A percentile compares a stretch with the other conserved stretches of the same genome.
phyloP scores from a whole-genome alignment of 805 yeast species.

The Sporopachydermia quercuum region DNA sequence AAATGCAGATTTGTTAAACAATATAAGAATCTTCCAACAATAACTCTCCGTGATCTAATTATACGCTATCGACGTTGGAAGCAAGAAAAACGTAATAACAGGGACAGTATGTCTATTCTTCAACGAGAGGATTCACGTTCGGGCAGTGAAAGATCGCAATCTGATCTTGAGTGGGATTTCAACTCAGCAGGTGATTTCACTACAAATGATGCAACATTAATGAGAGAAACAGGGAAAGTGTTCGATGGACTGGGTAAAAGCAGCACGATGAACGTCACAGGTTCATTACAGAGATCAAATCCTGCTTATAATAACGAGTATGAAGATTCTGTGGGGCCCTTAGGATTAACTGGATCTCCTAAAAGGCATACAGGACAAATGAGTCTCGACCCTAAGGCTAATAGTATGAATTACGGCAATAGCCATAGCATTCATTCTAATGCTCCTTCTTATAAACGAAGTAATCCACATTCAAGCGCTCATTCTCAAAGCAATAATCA shows the following conservation, averaged over 20 bases:
- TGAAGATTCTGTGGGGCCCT: not conserved
- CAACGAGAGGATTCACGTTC: not conserved
- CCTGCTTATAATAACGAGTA: not conserved
- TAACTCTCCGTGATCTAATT: constrained; percentile 56
- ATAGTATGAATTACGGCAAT: no score
- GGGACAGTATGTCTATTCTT: not conserved
- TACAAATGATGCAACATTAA: not conserved
- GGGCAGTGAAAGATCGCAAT: not conserved
- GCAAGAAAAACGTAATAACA: not conserved
- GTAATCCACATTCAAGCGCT: no score
- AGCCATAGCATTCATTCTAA: no score
- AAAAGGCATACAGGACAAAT: not conserved
- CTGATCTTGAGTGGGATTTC: constrained; percentile 1
- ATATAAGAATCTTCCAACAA: constrained; percentile 45
- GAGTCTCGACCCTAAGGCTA: no score
- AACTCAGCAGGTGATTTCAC: not conserved
- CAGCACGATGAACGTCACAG: no score
- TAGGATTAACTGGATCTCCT: not conserved
- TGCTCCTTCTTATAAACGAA: not conserved
- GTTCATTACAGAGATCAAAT: no score
- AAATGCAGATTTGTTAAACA: constrained; percentile 58
- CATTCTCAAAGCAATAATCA: no score
- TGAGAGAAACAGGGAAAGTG: not conserved
- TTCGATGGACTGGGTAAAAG: no score
- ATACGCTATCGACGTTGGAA: constrained; percentile 54